A percentile compares a stretch with the other conserved stretches of the same genome.
These are phyloP conservation scores for Vickermania spadyakhi DNA, from an alignment of 208 protist genomes.

Conservation along the genomic window DNA sequence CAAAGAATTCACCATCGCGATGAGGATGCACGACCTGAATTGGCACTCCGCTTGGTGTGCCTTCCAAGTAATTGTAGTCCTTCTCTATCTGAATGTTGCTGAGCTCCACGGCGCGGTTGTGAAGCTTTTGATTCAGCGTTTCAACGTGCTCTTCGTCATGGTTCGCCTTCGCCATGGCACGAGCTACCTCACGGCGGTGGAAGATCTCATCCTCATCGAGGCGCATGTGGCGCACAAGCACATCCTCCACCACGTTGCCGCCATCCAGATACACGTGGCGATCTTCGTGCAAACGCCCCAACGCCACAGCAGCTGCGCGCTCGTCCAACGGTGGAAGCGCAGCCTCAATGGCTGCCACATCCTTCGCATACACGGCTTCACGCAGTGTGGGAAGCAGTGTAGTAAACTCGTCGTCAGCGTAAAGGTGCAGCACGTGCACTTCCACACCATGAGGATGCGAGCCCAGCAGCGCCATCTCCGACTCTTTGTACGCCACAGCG, in stretches of 20 bases:
- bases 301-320: constrained; percentile 9
- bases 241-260: constrained; percentile 31
- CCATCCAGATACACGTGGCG: constrained; percentile 44
- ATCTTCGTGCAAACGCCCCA: constrained; percentile 5
- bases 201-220: constrained; percentile 33
- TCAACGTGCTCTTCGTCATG: constrained; percentile 37
- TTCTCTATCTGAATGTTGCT: constrained; percentile 18
- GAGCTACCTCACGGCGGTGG: constrained; percentile 26
- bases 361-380: constrained; percentile 10
- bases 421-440: constrained; percentile 51
- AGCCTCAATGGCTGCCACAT: constrained; percentile 7
- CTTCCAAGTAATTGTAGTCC: constrained; percentile 27
- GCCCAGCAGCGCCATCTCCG: constrained; percentile 59
- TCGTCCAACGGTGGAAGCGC: constrained; percentile 9
- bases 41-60: constrained; percentile 32
- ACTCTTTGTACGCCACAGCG: constrained; percentile 55
- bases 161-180: constrained; percentile 47
- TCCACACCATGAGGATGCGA: constrained; percentile 46
- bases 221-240: constrained; percentile 51
- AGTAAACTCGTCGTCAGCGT: constrained; percentile 49
- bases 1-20: constrained; percentile 29
- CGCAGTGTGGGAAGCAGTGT: constrained; percentile 53
- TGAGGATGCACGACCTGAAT: constrained; percentile 16
- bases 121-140: constrained; percentile 44
- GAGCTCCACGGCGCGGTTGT: constrained; percentile 39